Evolutionary conservation across 768 basidiomycete species (phyloP).

Genomic region (Ramaria rubella): DNA sequence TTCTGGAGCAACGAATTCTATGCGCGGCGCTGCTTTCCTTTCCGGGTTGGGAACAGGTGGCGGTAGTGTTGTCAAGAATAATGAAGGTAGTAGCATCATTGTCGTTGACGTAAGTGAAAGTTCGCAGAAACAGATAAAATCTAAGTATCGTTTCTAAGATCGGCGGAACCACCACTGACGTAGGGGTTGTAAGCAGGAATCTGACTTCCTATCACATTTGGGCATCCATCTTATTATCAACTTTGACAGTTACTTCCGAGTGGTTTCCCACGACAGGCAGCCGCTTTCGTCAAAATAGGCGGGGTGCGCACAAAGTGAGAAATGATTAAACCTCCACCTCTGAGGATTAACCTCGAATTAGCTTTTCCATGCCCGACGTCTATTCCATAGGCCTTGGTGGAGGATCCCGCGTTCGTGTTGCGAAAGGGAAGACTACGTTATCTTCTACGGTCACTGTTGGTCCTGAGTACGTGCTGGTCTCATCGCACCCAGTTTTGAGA

Average conservation of each 20-base stretch:
- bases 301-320: conserved; percentile 56
- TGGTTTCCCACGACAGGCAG: conserved; percentile 58
- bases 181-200: conserved; percentile 36
- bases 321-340: conserved; percentile 11
- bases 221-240: not conserved
- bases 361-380: conserved; percentile 26
- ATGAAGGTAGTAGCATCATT: conserved; percentile 30
- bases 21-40: conserved; percentile 60
- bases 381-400: conserved; percentile 57
- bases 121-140: not conserved
- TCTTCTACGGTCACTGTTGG: conserved; percentile 44
- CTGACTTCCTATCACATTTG: not conserved
- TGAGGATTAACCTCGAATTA: not conserved
- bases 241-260: conserved; percentile 36
- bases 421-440: conserved; percentile 13
- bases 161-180: conserved; percentile 61
- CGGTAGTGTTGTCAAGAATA: conserved; percentile 18
- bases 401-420: conserved; percentile 44
- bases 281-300: conserved; percentile 53
- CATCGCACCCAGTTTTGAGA: too few relatives aligned
- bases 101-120: conserved; percentile 42
- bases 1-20: conserved; percentile 60
- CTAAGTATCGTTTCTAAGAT: conserved; percentile 18
- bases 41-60: conserved; percentile 32
- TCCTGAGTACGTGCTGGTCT: conserved; percentile 47